Base-by-base conservation (phyloP, 441 rosid species). In the Rhodomyrtus psidioides region DNA sequence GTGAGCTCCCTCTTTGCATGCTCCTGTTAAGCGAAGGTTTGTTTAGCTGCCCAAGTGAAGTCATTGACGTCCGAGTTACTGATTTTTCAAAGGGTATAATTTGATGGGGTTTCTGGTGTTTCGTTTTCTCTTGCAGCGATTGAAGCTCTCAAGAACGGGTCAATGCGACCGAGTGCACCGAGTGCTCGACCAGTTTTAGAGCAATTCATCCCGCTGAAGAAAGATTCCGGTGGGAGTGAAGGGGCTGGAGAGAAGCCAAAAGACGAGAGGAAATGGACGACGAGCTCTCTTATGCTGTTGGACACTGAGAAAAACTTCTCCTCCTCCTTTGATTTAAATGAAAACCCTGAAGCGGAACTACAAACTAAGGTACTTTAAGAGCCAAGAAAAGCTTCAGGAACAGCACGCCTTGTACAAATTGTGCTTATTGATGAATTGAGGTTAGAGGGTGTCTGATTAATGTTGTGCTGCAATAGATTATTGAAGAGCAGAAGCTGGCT, bases 1-100 rank as follows among this genome's bases (percentile, higher is more conserved):
- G 79, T 49, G 79, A 70, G 49, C 79, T 70, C 49, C 79, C 79
- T 70, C 79, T 70, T 42, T 70, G 79, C 79, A 70, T 70, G 79
- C 79, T 70, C 79, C 79, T 70, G 79, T 70, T 70, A 10, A 70
- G 79, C 79, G 79, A 70, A 49, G 79, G 79, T 70, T 24, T 49
- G 79, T 70, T 70, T 23, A 10, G 79, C 79, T 70, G 51, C 51
- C 79, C 6, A 21, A 51, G 14, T 39, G 79, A 70, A 70, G 49
- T 70, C 79, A 34, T 70, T 23, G 79, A 12, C 26, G 44, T 34
- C 14, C 79, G 49, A 62, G 75, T 62, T 62, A 62, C 27, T 34
- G 75, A 28, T 2, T 14, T 59, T 15, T 27, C 24, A 21, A 0
- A 0, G 19, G 79, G 79, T 0, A 4, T 34, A 0, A 70, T 42